A percentile compares a stretch with the other conserved stretches of the same genome.
Conservation (phyloP, 805 yeast genomes). For the Phaffomyces thermotolerans region DNA sequence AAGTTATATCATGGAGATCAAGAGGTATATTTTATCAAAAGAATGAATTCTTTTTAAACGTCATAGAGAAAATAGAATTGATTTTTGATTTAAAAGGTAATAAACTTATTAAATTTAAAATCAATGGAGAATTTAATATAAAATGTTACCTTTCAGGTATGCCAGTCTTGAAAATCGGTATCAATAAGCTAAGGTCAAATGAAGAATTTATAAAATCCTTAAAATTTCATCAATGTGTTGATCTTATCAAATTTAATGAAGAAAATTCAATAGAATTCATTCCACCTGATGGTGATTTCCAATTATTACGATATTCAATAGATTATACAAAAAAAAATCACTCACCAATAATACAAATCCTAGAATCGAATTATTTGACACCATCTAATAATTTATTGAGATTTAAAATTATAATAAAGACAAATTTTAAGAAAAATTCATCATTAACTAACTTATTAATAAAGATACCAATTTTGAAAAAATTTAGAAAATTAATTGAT, state of each 20-base stretch:
- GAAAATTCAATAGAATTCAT: conserved; percentile 60
- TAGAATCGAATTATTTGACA: conserved; percentile 4
- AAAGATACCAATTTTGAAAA: conserved; percentile 51
- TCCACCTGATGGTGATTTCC: conserved; percentile 72
- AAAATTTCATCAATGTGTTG: conserved; percentile 85
- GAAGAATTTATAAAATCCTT: conserved; percentile 49
- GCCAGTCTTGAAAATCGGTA: conserved; percentile 74
- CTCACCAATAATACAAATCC: conserved; percentile 11
- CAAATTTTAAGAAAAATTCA: conserved; percentile 59
- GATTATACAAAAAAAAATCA: conserved; percentile 4
- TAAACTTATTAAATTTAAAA: conserved; percentile 56
- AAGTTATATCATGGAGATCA: conserved; percentile 84
- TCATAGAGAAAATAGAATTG: conserved; percentile 67
- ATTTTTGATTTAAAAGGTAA: conserved; percentile 48
- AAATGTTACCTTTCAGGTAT: conserved; percentile 81
- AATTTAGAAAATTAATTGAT: conserved; percentile 29
- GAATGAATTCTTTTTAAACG: conserved; percentile 86
- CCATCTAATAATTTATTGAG: neutral
- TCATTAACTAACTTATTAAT: conserved; percentile 54
- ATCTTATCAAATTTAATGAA: conserved; percentile 46
- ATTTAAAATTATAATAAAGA: conserved; percentile 29
- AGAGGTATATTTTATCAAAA: conserved; percentile 83
- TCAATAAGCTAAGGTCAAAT: conserved; percentile 47
- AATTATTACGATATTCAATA: conserved; percentile 3
- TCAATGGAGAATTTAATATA: conserved; percentile 66